Evolutionary conservation across 768 basidiomycete genomes (phyloP), one percentile per base, ranked within the genome.

Genomic region (Pulveroboletus sp.): DNA sequence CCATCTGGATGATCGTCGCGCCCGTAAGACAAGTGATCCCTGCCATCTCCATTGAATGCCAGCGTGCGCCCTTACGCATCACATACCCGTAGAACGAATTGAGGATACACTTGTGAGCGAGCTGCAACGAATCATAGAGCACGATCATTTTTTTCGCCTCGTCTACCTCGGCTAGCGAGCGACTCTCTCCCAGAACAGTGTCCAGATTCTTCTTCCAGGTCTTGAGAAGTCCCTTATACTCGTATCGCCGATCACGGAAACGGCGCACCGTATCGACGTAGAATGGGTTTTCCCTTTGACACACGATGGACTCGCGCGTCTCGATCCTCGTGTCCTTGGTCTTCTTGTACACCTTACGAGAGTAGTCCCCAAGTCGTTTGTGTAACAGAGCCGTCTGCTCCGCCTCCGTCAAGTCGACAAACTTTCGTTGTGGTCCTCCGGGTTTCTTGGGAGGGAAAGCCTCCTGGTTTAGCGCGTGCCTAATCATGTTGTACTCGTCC

Each of bases 31-130:
- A 99, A 11, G 96, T 98, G 54, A 99, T 97, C 7, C 96, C 96
- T 1, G 96, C 96, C 96, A 99, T 99, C 74, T 99, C 96, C 96
- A 99, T 97, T 24, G 95, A 98, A 68, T 97, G 94, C 96, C 96
- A 99, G 26, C 96, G 77, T 16, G 96, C 96, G 45, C 96, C 96
- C 66, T 99, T 98, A 34, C 96, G 84, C 96, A 98, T 98, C 65
- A 99, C 95, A 60, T 99, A 99, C 30, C 96, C 96, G 64, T 99
- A 99, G 77, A 99, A 99, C 4, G 96, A 98, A 75, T 99, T 99
- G 57, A 99, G 81, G 64, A 99, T 99, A 64, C 94, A 97, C 73
- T 99, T 99, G 79, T 99, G 96, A 4, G 96, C 96, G 23, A 99
- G 85, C 68, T 99, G 96, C 29, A 99, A 79, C 5, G 96, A 98